These are phyloP conservation scores for Saccharomyces jurei DNA, from an alignment of 805 yeast species.

Conservation along the genomic window DNA sequence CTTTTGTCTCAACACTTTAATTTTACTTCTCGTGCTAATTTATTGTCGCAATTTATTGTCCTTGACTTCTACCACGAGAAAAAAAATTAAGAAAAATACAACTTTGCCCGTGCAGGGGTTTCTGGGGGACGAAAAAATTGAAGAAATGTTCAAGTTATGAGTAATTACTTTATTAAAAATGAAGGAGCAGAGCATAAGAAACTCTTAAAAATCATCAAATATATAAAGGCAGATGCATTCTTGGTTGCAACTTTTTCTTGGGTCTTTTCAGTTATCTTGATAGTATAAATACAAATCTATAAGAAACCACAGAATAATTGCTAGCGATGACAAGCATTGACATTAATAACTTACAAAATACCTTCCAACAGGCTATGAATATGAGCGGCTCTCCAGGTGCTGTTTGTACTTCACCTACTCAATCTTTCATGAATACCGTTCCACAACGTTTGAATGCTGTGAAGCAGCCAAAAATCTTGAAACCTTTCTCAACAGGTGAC, in stretches of 20 bases:
- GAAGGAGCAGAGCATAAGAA: not conserved
- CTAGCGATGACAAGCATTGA: slow-evolving; percentile 60
- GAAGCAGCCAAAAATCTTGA: slow-evolving; percentile 59
- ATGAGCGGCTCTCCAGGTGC: slow-evolving; percentile 56
- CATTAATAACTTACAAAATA: slow-evolving; percentile 44
- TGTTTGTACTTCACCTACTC: slow-evolving; percentile 76
- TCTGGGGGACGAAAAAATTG: not conserved
- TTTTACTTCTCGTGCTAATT: not conserved
- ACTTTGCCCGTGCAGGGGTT: not conserved
- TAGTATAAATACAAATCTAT: not conserved
- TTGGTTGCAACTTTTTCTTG: not conserved
- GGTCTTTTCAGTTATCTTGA: not conserved
- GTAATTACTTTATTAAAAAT: not conserved
- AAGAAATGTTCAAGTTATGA: not conserved
- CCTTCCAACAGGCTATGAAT: slow-evolving; percentile 47
- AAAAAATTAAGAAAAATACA: not conserved
- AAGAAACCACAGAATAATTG: not conserved
- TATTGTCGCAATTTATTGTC: not conserved
- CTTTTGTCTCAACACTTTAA: not conserved
- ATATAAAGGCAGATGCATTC: not conserved
- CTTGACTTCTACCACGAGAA: not conserved
- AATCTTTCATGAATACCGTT: slow-evolving; percentile 49
- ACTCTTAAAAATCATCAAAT: not conserved
- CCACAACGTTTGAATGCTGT: slow-evolving; percentile 40
- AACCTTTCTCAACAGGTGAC: slow-evolving; percentile 94